phyloP scores from a whole-genome alignment of 345 rosid species.

The Streptanthus diversifolius region DNA sequence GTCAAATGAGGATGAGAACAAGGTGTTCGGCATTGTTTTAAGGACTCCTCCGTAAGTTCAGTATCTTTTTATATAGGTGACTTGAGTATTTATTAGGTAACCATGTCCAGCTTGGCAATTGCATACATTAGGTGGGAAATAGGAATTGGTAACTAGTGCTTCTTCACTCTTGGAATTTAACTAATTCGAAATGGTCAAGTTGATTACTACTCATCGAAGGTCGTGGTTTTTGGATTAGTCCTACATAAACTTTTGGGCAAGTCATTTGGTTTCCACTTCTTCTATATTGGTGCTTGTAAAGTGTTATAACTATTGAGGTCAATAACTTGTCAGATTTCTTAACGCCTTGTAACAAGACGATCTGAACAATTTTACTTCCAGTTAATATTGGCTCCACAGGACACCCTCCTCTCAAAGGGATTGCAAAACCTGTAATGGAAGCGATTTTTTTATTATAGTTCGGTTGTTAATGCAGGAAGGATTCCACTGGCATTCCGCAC shows the following conservation, averaged over 20 bases:
- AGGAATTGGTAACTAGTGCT: neutral
- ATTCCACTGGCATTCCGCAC: conserved; percentile 98
- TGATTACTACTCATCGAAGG: neutral
- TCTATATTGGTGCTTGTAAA: conserved; percentile 2
- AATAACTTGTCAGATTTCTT: neutral
- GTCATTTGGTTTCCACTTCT: neutral
- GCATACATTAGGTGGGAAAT: neutral
- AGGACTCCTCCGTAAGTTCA: conserved; percentile 89
- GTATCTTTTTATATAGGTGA: neutral
- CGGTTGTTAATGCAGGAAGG: conserved; percentile 56
- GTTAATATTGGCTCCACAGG: neutral
- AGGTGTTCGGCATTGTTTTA: conserved; percentile 78
- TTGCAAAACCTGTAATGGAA: neutral
- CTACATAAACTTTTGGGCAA: neutral
- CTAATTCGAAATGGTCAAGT: conserved; percentile 9
- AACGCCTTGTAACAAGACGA: neutral
- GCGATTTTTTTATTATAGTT: neutral
- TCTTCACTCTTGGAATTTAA: neutral
- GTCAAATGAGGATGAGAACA: conserved; percentile 83
- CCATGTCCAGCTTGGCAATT: neutral
- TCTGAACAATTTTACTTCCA: neutral
- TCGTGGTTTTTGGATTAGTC: neutral
- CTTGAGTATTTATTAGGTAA: neutral
- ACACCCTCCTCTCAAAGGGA: neutral
- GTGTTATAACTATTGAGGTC: neutral